Conservation (phyloP, 164 flowering plant species). For the Chimonanthus salicifolius region DNA sequence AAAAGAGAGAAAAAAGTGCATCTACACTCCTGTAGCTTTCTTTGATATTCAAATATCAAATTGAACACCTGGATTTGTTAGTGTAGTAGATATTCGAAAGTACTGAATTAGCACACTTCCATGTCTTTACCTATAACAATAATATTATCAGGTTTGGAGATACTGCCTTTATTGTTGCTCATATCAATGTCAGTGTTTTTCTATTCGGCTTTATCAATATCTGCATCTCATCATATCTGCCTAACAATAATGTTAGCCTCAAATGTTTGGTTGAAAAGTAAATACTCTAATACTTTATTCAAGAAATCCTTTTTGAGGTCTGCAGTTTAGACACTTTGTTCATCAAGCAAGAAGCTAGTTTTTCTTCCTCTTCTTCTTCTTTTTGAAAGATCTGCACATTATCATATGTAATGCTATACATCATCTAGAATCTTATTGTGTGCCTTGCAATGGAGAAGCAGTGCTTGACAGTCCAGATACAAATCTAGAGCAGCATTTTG, state of each 20-base stretch:
- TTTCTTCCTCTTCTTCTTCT: neutral
- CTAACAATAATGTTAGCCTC: no score
- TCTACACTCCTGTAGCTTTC: neutral
- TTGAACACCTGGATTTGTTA: neutral
- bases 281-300: neutral
- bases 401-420: neutral
- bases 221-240: neutral
- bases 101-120: neutral
- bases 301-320: neutral
- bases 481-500: constrained; percentile 52
- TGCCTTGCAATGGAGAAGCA: constrained; percentile 21
- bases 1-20: no score
- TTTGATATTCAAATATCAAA: neutral
- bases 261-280: neutral
- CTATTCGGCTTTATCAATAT: neutral
- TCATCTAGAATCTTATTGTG: constrained; percentile 9
- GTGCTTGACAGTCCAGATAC: constrained; percentile 45
- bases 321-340: neutral
- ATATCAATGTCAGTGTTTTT: neutral
- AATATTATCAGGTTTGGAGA: no score
- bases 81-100: neutral
- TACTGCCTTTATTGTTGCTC: neutral
- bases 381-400: neutral
- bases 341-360: neutral
- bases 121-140: neutral